Percentiles rank a stretch among this genome's conserved stretches.
Conservation (phyloP, 129 eudicot genomes). For the Lactuca sativa region DNA sequence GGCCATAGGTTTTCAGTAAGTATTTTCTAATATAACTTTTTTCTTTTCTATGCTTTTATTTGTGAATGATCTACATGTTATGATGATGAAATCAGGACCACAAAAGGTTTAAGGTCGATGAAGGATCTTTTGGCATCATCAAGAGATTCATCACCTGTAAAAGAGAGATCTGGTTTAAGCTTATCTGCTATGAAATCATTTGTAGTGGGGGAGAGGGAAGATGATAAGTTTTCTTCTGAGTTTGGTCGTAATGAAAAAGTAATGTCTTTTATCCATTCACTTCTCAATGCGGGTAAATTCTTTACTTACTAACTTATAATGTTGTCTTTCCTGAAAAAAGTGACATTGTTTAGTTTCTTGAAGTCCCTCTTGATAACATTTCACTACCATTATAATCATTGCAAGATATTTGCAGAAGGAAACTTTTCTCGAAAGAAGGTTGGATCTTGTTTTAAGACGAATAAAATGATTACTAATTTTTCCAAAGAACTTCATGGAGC, state of each 20-base stretch:
- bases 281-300: slow-evolving; percentile 65
- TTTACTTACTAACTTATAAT: slow-evolving; percentile 22
- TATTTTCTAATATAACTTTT: slow-evolving; percentile 1
- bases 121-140: slow-evolving; percentile 70
- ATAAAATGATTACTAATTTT: slow-evolving; percentile 41
- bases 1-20: slow-evolving; percentile 87
- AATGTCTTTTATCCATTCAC: slow-evolving; percentile 49
- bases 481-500: slow-evolving; percentile 87
- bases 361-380: slow-evolving; percentile 49
- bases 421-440: slow-evolving; percentile 44
- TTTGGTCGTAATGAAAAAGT: slow-evolving; percentile 67
- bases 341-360: slow-evolving; percentile 14
- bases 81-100: slow-evolving; percentile 46
- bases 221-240: slow-evolving; percentile 63
- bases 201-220: slow-evolving; percentile 82
- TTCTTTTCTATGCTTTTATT: background rate
- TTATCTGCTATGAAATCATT: slow-evolving; percentile 80
- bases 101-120: slow-evolving; percentile 55
- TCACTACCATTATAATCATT: slow-evolving; percentile 56
- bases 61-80: slow-evolving; percentile 11
- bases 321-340: slow-evolving; percentile 1
- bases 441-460: slow-evolving; percentile 37
- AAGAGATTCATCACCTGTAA: slow-evolving; percentile 69
- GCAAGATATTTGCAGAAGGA: slow-evolving; percentile 98
- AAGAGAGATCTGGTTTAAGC: slow-evolving; percentile 79